Conservation (phyloP, 805 yeast genomes). For the Wickerhamiella kurtzmanii region DNA sequence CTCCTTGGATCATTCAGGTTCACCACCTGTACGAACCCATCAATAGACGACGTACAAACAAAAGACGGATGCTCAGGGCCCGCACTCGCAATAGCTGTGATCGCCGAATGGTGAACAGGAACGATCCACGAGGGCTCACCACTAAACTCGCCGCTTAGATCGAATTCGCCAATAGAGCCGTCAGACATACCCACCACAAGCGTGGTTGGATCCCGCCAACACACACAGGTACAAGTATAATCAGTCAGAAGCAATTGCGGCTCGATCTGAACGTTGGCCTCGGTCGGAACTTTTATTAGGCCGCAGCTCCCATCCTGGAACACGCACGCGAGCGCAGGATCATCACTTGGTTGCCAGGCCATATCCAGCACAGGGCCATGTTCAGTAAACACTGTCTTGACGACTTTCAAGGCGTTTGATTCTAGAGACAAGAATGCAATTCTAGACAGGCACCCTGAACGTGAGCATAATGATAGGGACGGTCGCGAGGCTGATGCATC, state of each 20-base stretch:
- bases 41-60: conserved; percentile 29
- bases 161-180: conserved; percentile 49
- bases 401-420: neutral
- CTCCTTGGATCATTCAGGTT: conserved; percentile 24
- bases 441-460: conserved; percentile 13
- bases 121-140: conserved; percentile 28
- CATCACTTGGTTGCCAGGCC: conserved; percentile 23
- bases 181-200: conserved; percentile 45
- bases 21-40: conserved; percentile 30
- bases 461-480: neutral
- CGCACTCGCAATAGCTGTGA: conserved; percentile 27
- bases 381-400: neutral
- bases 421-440: conserved; percentile 7
- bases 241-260: conserved; percentile 15
- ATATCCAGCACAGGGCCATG: conserved; percentile 20
- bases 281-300: conserved; percentile 29
- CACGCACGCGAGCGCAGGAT: conserved; percentile 36
- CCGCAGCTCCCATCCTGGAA: conserved; percentile 48
- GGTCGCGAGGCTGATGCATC: conserved; percentile 1
- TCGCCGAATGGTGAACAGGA: conserved; percentile 29
- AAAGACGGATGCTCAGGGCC: conserved; percentile 27
- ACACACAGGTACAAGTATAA: conserved; percentile 34
- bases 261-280: conserved; percentile 13
- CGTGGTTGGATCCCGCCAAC: conserved; percentile 31
- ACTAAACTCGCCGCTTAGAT: conserved; percentile 21